Evolutionary conservation across 2,329 filamentous ascomycete genomes (phyloP).

Genomic region (Penicillium occitanis): DNA sequence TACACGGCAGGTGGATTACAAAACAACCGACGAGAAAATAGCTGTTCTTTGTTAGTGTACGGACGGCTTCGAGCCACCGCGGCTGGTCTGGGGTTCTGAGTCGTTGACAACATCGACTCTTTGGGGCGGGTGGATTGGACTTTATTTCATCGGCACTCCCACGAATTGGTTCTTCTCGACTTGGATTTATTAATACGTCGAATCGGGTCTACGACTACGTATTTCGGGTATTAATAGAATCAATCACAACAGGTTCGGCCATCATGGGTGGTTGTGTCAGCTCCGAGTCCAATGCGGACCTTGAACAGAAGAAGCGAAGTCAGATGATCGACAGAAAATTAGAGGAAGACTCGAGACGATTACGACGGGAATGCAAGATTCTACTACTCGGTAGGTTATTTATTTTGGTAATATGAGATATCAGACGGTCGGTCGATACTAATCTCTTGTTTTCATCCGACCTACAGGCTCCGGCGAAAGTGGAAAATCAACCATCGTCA

Average conservation of each 20-base stretch:
- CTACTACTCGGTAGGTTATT: constrained; percentile 75
- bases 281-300: constrained; percentile 73
- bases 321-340: constrained; percentile 91
- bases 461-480: constrained; percentile 87
- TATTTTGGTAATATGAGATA: background rate
- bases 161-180: background rate
- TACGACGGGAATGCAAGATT: constrained; percentile 99
- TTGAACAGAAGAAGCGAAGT: constrained; percentile 92
- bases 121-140: background rate
- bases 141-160: background rate
- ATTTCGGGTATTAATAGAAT: background rate
- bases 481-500: constrained; percentile 98
- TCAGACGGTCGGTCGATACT: background rate
- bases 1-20: background rate
- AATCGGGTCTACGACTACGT: background rate
- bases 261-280: constrained; percentile 93
- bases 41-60: constrained; percentile 1
- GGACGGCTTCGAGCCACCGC: constrained; percentile 12
- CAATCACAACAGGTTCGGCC: constrained; percentile 15
- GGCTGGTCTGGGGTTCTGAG: constrained; percentile 7
- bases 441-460: background rate
- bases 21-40: background rate
- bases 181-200: background rate
- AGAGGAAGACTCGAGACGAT: constrained; percentile 88
- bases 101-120: constrained; percentile 4